phyloP scores from a whole-genome alignment of 2,329 filamentous ascomycete species.

The Ophiostoma himal-ulmi region DNA sequence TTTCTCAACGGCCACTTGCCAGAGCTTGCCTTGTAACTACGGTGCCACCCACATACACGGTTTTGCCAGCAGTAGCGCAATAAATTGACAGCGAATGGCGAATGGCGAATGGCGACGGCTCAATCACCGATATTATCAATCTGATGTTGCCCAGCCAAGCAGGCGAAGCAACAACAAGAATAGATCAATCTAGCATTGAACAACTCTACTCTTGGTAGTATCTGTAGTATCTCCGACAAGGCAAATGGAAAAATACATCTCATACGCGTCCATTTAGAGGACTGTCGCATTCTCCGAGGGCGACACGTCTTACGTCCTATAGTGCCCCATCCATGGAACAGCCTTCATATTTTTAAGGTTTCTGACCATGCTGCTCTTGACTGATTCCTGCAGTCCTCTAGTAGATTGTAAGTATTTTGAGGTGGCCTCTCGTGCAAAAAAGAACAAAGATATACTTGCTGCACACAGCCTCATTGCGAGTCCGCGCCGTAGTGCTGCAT shows the following conservation, averaged over 20 bases:
- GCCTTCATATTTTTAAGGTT: neutral
- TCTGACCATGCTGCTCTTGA: neutral
- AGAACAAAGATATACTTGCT: neutral
- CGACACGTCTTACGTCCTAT: neutral
- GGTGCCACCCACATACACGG: neutral
- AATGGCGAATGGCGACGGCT: neutral
- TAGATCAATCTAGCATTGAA: neutral
- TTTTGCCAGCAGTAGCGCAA: neutral
- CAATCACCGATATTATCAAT: neutral
- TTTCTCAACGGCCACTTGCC: neutral
- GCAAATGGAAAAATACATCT: neutral
- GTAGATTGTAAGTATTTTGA: neutral
- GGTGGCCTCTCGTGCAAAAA: neutral
- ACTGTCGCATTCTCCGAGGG: neutral
- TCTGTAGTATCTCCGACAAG: slow-evolving; percentile 1
- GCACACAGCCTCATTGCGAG: neutral
- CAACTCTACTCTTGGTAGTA: neutral
- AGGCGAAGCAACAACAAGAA: neutral
- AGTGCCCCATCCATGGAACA: neutral
- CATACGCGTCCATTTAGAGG: neutral
- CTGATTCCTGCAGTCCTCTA: neutral
- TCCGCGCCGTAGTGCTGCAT: neutral
- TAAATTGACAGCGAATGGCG: neutral
- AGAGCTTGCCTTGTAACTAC: no score
- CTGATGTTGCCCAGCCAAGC: neutral